Conservation (phyloP, 805 yeast species). For the Yamadazyma insecticola region DNA sequence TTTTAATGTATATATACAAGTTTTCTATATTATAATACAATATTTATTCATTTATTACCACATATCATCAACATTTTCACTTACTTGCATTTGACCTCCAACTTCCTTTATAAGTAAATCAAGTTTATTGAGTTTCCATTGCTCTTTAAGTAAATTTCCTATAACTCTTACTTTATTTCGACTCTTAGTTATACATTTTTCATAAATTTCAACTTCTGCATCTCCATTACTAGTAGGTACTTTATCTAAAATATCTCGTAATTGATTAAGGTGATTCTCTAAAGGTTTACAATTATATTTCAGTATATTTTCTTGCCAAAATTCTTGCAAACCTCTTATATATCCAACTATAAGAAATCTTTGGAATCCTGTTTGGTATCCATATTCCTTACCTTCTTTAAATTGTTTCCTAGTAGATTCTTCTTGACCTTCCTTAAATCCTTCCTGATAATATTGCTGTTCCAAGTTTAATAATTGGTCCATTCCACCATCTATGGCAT, state of each 20-base stretch:
- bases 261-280: conserved; percentile 20
- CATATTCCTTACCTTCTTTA: conserved; percentile 79
- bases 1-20: conserved; percentile 11
- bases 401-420: conserved; percentile 58
- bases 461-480: conserved; percentile 57
- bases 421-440: conserved; percentile 64
- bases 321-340: conserved; percentile 45
- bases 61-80: conserved; percentile 38
- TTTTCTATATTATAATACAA: neutral
- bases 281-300: conserved; percentile 15
- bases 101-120: conserved; percentile 31
- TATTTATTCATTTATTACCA: conserved; percentile 25
- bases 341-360: conserved; percentile 68
- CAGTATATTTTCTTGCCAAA: conserved; percentile 24
- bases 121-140: conserved; percentile 23
- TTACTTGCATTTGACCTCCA: conserved; percentile 33
- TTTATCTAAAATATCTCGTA: conserved; percentile 23
- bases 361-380: conserved; percentile 75
- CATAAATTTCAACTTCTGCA: conserved; percentile 51
- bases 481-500: conserved; percentile 27
- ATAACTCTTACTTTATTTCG: conserved; percentile 59
- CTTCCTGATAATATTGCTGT: conserved; percentile 57
- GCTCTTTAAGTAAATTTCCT: conserved; percentile 28
- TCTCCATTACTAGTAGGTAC: conserved; percentile 42
- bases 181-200: conserved; percentile 47